These are phyloP conservation scores for Irpex sp. DNA, from an alignment of 1,284 basidiomycete species.

Conservation along the genomic window DNA sequence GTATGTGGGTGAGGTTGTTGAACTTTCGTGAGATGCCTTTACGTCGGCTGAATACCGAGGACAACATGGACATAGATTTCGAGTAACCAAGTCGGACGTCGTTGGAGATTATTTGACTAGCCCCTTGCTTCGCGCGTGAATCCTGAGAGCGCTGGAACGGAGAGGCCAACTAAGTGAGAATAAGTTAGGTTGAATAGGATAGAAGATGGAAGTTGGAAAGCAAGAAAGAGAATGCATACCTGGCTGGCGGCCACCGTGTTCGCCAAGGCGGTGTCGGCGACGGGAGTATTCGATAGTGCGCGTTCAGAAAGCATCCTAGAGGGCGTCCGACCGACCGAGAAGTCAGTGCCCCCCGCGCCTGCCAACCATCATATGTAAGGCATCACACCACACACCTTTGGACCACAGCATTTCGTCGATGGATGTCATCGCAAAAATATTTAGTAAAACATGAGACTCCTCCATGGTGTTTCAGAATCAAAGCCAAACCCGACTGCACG, in stretches of 20 bases:
- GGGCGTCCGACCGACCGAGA: neutral
- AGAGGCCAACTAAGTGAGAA: neutral
- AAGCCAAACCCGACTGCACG: neutral
- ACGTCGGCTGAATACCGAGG: constrained; percentile 8
- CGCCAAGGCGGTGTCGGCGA: neutral
- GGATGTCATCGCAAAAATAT: neutral
- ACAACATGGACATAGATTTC: constrained; percentile 9
- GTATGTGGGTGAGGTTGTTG: constrained; percentile 7
- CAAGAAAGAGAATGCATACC: neutral
- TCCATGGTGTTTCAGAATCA: neutral
- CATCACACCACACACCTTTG: constrained; percentile 4
- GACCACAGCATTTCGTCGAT: neutral
- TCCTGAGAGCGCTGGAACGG: neutral
- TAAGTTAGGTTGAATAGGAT: neutral
- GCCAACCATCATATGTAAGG: constrained; percentile 12
- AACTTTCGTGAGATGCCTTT: constrained; percentile 10
- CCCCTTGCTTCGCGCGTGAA: neutral
- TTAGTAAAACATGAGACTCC: neutral
- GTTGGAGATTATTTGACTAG: neutral
- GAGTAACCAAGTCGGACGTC: neutral
- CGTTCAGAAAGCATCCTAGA: constrained; percentile 3
- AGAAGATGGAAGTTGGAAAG: neutral
- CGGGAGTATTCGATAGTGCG: constrained; percentile 3
- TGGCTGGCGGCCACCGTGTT: neutral
- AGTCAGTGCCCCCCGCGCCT: constrained; percentile 7